These are phyloP conservation scores for Clavariopsis aquatica DNA, from an alignment of 495 filamentous ascomycete genomes.

Conservation along the genomic window DNA sequence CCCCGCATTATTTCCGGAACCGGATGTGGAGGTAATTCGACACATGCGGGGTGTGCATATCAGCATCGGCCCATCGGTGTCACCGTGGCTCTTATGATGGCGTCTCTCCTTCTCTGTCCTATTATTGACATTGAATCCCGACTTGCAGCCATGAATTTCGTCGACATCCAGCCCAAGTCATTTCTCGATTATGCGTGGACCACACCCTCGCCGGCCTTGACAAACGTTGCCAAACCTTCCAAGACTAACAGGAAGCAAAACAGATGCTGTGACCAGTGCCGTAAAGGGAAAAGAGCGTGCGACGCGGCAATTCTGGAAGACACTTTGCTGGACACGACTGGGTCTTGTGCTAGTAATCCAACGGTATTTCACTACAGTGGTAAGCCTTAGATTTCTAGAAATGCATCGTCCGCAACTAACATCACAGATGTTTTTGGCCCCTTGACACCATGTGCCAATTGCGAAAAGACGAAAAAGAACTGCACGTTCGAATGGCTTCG, in stretches of 20 bases:
- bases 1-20: constrained; percentile 22
- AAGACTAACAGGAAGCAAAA: constrained; percentile 42
- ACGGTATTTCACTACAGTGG: constrained; percentile 32
- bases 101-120: constrained; percentile 15
- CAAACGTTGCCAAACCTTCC: constrained; percentile 9
- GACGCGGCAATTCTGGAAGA: constrained; percentile 41
- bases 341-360: constrained; percentile 7
- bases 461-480: constrained; percentile 41
- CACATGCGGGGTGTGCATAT: constrained; percentile 27
- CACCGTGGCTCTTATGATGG: background rate
- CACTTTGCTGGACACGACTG: constrained; percentile 21
- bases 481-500: constrained; percentile 43
- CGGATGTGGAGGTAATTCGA: constrained; percentile 25
- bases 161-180: constrained; percentile 26
- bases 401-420: background rate
- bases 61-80: background rate
- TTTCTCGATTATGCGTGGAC: constrained; percentile 36
- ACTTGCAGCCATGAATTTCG: constrained; percentile 22
- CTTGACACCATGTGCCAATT: constrained; percentile 41
- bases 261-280: constrained; percentile 51
- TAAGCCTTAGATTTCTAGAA: constrained; percentile 6
- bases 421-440: constrained; percentile 24
- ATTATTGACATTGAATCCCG: constrained; percentile 22
- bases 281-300: constrained; percentile 51
- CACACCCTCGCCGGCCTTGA: constrained; percentile 15